A percentile compares a stretch with the other conserved stretches of the same genome.
Conservation (phyloP, 75 land plant species). For the Adiantum capillusveneris region DNA sequence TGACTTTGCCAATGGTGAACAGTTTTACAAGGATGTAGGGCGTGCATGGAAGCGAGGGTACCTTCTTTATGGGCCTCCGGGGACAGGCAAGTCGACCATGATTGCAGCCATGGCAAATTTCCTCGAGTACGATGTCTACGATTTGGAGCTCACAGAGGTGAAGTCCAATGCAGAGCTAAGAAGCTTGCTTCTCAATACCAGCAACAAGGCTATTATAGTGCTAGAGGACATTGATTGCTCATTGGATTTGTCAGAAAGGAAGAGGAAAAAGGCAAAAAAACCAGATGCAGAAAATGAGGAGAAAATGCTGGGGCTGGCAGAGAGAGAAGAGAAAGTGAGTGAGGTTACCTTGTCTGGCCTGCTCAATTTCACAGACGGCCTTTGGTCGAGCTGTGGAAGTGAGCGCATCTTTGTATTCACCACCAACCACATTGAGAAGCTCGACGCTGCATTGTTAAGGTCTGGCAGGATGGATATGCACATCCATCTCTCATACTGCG, state of each 20-base stretch:
- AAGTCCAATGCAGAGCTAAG: slow-evolving; percentile 40
- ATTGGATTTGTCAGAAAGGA: too few species aligned
- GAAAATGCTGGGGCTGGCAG: too few species aligned
- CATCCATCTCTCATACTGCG: slow-evolving; percentile 57
- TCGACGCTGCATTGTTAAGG: slow-evolving; percentile 65
- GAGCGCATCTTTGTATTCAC: slow-evolving; percentile 70
- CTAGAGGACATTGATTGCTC: slow-evolving; percentile 82
- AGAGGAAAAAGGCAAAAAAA: too few species aligned
- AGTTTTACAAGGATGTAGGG: slow-evolving; percentile 45
- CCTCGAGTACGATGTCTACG: slow-evolving; percentile 65
- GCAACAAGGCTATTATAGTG: slow-evolving; percentile 57
- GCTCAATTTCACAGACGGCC: slow-evolving; percentile 56
- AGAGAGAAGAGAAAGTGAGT: too few species aligned
- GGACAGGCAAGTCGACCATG: slow-evolving; percentile 76
- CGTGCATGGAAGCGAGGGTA: slow-evolving; percentile 76
- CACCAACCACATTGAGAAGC: slow-evolving; percentile 10
- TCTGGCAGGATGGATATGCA: slow-evolving; percentile 79
- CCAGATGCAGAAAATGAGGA: too few species aligned
- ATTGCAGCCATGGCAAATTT: slow-evolving; percentile 71
- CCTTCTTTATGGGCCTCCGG: slow-evolving; percentile 61
- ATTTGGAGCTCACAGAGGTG: slow-evolving; percentile 60
- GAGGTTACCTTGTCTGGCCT: slow-evolving; percentile 62
- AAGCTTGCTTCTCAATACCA: slow-evolving; percentile 50
- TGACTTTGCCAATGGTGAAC: slow-evolving; percentile 31
- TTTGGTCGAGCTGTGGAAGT: slow-evolving; percentile 30